Evolutionary conservation across 352 stramenopile species (phyloP).

Genomic region (Blastocystis sp.): DNA sequence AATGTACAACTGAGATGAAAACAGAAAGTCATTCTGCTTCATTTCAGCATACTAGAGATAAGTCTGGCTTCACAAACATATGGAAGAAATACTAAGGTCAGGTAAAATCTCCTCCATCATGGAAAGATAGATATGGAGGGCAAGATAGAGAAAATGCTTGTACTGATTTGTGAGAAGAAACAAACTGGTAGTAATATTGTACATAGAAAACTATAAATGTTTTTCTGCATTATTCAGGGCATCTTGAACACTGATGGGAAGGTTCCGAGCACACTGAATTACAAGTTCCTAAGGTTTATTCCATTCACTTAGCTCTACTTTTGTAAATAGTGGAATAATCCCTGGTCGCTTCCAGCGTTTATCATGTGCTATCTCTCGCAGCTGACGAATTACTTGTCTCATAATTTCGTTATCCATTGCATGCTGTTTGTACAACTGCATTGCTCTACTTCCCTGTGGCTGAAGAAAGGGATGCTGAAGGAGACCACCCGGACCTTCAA

Average conservation of each 20-base stretch:
- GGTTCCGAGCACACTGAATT: constrained; percentile 38
- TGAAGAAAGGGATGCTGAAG: constrained; percentile 79
- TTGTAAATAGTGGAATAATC: constrained; percentile 13
- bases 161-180: neutral
- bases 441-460: constrained; percentile 25
- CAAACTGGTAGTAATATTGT: neutral
- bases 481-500: constrained; percentile 78
- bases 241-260: constrained; percentile 6
- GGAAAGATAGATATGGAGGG: too few relatives aligned
- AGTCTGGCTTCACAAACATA: too few relatives aligned
- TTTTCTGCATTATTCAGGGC: constrained; percentile 22
- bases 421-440: constrained; percentile 60
- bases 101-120: too few relatives aligned
- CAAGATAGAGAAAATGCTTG: neutral
- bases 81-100: too few relatives aligned
- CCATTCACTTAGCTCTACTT: neutral
- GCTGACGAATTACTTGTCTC: constrained; percentile 39
- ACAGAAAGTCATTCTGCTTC: too few relatives aligned
- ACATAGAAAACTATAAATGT: constrained; percentile 30
- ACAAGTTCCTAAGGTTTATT: constrained; percentile 9
- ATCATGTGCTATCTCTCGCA: neutral
- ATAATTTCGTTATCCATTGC: constrained; percentile 56
- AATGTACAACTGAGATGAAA: too few relatives aligned
- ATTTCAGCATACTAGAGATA: too few relatives aligned
- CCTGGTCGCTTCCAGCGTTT: neutral